Percentiles rank a stretch among this genome's conserved stretches.
phyloP scores from a whole-genome alignment of 202 grass and related monocot species.

The Carex arenaria region DNA sequence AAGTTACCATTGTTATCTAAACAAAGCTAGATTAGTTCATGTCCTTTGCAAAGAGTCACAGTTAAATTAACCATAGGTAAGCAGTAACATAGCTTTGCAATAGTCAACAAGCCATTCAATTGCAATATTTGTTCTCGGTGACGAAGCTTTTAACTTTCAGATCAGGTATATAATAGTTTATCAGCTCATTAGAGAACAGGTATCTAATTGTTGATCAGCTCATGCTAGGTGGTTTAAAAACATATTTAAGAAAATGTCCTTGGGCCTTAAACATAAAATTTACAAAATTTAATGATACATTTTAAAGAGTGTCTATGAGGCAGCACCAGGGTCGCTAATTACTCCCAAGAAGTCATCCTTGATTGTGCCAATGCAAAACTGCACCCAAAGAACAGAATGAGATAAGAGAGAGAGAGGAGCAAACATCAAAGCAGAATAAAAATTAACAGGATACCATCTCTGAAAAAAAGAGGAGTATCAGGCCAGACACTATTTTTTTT shows the following conservation, averaged over 20 bases:
- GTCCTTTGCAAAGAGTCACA: neutral
- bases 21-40: neutral
- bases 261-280: neutral
- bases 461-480: neutral
- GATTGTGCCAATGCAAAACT: constrained; percentile 99
- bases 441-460: neutral
- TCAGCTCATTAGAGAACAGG: neutral
- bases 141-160: too few relatives aligned
- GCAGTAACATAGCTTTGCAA: neutral
- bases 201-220: neutral
- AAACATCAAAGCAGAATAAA: neutral
- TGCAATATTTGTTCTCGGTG: too few relatives aligned
- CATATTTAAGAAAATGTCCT: neutral
- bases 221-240: neutral
- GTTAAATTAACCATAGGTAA: neutral
- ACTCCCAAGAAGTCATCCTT: constrained; percentile 96
- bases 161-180: too few relatives aligned
- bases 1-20: neutral
- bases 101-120: too few relatives aligned
- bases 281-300: neutral
- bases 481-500: neutral
- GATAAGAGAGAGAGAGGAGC: neutral
- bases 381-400: constrained; percentile 16
- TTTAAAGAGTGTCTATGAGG: constrained; percentile 29
- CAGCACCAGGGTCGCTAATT: constrained; percentile 73